Evolutionary conservation across 1,284 basidiomycete genomes (phyloP), one percentile per base, ranked within the genome.

Genomic region (Moesziomyces sp.): DNA sequence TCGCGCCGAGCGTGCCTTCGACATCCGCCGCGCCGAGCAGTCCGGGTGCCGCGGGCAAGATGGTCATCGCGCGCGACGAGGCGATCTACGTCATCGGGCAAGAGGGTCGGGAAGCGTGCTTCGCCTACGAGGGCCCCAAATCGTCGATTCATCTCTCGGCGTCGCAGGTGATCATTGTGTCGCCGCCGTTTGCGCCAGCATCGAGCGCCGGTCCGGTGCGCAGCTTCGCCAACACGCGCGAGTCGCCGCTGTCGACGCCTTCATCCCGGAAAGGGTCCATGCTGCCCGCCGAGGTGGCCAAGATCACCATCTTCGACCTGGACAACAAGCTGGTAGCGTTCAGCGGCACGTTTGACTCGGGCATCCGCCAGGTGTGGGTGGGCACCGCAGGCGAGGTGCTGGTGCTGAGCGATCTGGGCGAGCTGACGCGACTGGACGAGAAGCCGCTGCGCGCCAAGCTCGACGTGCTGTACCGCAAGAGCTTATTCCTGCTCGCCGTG

Each of bases 241-340:
- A 67, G 38, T 73, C 66, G 24, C 74, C 74, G 18, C 42, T 68
- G 24, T 30, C 53, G 10, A 60, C 61, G 16, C 68, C 57, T 1
- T 56, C 48, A 6, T 50, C 58, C 13, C 45, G 62, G 11, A 61
- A 54, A 35, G 60, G 58, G 0, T 52, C 55, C 8, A 59, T 52
- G 57, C 47, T 46, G 13, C 51, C 49, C 14, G 35, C 47, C 49
- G 66, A 62, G 56, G 58, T 61, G 7, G 91, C 91, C 18, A 94
- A 92, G 77, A 89, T 99, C 44, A 92, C 92, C 0, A 88, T 99
- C 1, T 92, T 99, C 74, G 95, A 99, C 82, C 88, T 92, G 26
- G 92, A 94, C 83, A 97, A 96, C 86, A 95, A 95, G 86, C 88
- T 96, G 52, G 89, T 97, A 7, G 92, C 92, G 4, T 94, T 92